Evolutionary conservation across 2,329 filamentous ascomycete species (phyloP).

Genomic region (Neonectria ditissima): DNA sequence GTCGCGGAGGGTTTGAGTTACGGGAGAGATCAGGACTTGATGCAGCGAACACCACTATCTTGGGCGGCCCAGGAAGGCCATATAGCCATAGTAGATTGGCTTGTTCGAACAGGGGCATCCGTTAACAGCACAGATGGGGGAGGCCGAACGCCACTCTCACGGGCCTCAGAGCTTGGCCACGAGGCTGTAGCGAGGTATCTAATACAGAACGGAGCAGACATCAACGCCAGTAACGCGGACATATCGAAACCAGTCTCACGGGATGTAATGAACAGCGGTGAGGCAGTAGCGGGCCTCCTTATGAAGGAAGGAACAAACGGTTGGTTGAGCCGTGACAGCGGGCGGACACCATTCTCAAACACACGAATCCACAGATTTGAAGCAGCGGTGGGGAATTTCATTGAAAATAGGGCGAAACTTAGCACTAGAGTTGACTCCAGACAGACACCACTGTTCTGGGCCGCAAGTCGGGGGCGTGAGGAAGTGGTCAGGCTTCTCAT

Average conservation of each 20-base stretch:
- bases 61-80: conserved; percentile 38
- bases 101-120: conserved; percentile 1
- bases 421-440: too few relatives aligned
- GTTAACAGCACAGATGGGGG: not conserved
- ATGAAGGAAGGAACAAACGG: not conserved
- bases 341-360: too few relatives aligned
- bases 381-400: too few relatives aligned
- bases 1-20: conserved; percentile 13
- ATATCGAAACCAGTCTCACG: not conserved
- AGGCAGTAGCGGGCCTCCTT: not conserved
- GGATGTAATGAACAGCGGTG: not conserved
- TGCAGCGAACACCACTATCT: conserved; percentile 34
- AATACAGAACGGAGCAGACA: not conserved
- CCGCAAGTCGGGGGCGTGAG: too few relatives aligned
- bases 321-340: too few relatives aligned
- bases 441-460: too few relatives aligned
- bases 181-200: not conserved
- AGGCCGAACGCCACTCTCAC: not conserved
- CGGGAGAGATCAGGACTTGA: conserved; percentile 12
- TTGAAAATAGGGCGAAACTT: too few relatives aligned
- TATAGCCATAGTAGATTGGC: conserved; percentile 3
- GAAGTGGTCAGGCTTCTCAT: too few relatives aligned
- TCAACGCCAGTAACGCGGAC: too few relatives aligned
- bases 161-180: not conserved
- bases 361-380: too few relatives aligned